Evolutionary conservation across 202 grass and related monocot species (phyloP).

Genomic region (Cymbopogon flexuosus): DNA sequence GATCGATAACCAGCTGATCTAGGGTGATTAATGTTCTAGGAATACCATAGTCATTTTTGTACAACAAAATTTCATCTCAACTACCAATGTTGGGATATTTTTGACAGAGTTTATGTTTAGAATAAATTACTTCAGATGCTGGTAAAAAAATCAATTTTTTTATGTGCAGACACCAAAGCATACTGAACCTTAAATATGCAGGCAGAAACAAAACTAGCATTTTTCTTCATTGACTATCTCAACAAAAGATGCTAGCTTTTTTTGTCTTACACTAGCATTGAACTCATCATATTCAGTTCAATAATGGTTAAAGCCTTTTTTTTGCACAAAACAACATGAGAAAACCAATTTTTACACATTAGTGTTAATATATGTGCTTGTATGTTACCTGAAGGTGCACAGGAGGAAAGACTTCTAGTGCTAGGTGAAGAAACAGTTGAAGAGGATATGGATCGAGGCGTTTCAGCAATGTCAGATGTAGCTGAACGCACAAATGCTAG

Average conservation of each 20-base stretch:
- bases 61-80: neutral
- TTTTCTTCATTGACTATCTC: neutral
- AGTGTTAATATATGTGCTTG: neutral
- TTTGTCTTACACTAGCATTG: neutral
- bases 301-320: neutral
- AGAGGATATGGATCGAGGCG: constrained; percentile 31
- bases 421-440: constrained; percentile 50
- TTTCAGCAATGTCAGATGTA: constrained; percentile 39
- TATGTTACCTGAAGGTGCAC: constrained; percentile 54
- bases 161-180: neutral
- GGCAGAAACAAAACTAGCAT: neutral
- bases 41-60: neutral
- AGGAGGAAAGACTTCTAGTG: constrained; percentile 47
- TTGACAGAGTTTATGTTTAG: neutral
- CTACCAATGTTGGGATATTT: neutral
- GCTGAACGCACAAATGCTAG: constrained; percentile 62
- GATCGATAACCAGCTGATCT: neutral
- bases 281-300: neutral
- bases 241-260: neutral
- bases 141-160: neutral
- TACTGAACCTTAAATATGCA: neutral
- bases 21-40: neutral
- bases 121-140: neutral
- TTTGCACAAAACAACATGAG: neutral
- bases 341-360: constrained; percentile 1